A percentile compares a stretch with the other conserved stretches of the same genome.
Evolutionary conservation across 2,329 filamentous ascomycete species (phyloP).

Genomic region (Aureobasidium sp.): DNA sequence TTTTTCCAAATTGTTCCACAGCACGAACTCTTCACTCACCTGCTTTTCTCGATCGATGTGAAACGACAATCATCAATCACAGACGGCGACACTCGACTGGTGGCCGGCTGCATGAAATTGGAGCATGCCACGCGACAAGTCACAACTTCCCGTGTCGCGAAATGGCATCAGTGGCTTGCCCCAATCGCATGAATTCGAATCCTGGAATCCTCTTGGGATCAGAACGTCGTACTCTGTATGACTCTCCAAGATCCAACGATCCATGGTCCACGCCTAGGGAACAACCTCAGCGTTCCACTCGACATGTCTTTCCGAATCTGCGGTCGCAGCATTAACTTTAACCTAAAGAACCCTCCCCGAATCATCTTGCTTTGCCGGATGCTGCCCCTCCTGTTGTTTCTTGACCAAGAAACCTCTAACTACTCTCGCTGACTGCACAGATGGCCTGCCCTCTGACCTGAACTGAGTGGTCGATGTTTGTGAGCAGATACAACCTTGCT

Average conservation of each 20-base stretch:
- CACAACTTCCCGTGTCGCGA: slow-evolving; percentile 4
- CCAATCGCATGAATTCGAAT: background rate
- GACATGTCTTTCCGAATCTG: background rate
- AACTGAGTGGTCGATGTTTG: background rate
- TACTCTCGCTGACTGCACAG: background rate
- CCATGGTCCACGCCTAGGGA: background rate
- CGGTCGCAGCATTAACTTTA: background rate
- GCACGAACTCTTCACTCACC: background rate
- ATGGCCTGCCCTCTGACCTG: background rate
- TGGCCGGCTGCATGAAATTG: slow-evolving; percentile 6
- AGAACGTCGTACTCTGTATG: background rate
- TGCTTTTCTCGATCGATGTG: slow-evolving; percentile 4
- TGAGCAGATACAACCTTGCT: background rate
- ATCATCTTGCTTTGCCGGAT: background rate
- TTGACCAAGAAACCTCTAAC: background rate
- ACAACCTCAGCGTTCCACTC: background rate
- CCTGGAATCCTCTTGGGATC: background rate
- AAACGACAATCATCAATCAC: slow-evolving; percentile 4
- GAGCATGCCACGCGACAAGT: slow-evolving; percentile 11
- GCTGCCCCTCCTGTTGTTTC: background rate
- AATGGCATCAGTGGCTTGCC: slow-evolving; percentile 11
- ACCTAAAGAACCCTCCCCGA: background rate
- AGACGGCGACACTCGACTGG: background rate
- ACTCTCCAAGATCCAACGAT: background rate
- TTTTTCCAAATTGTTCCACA: slow-evolving; percentile 4